These are phyloP conservation scores for Alectoria sarmentosa DNA, from an alignment of 495 filamentous ascomycete genomes.

Conservation along the genomic window DNA sequence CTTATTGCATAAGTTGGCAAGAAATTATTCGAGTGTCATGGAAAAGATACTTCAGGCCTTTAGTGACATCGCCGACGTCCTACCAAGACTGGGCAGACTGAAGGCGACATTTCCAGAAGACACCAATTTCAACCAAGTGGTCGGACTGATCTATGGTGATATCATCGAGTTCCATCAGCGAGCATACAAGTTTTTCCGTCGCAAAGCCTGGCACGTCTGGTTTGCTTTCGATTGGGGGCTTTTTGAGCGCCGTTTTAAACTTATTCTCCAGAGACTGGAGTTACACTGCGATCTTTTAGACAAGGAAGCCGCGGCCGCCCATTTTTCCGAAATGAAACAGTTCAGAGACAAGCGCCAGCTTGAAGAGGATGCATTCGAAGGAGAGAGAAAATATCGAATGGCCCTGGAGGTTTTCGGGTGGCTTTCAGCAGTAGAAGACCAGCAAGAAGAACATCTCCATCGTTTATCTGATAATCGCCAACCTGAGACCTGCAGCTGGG, in stretches of 20 bases:
- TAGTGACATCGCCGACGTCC: constrained; percentile 31
- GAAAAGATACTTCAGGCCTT: constrained; percentile 38
- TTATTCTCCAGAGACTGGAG: constrained; percentile 33
- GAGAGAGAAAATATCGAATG: neutral
- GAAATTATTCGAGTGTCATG: constrained; percentile 34
- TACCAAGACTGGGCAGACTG: constrained; percentile 33
- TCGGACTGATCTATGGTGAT: constrained; percentile 38
- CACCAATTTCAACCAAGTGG: constrained; percentile 31
- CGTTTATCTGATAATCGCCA: neutral
- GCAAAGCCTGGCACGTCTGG: constrained; percentile 28
- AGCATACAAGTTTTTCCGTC: constrained; percentile 39
- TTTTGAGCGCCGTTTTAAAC: constrained; percentile 35
- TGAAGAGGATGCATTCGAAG: constrained; percentile 15
- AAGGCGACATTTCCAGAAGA: constrained; percentile 26
- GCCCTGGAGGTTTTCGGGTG: constrained; percentile 8
- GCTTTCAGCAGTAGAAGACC: constrained; percentile 13
- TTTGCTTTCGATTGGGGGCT: constrained; percentile 34
- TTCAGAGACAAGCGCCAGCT: neutral
- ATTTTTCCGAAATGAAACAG: constrained; percentile 27
- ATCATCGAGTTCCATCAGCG: constrained; percentile 39
- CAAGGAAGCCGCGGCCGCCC: constrained; percentile 27
- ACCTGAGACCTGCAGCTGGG: constrained; percentile 17
- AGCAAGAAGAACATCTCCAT: constrained; percentile 18
- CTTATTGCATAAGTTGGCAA: constrained; percentile 25
- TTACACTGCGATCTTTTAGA: constrained; percentile 34